These are phyloP conservation scores for Rhizophagus sp. DNA, from an alignment of 192 early-diverging fungal genomes.

Conservation along the genomic window DNA sequence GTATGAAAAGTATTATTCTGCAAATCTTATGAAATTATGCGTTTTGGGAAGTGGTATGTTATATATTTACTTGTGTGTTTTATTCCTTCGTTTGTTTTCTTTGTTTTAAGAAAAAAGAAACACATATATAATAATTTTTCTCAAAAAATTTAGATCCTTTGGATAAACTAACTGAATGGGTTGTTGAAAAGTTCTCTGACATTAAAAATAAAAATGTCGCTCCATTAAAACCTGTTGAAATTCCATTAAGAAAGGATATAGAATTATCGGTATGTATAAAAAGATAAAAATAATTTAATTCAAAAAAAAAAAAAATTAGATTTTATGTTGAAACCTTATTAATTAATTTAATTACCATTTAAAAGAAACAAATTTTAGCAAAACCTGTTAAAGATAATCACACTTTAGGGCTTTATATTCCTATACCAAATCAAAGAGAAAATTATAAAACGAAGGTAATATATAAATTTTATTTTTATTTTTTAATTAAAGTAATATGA, in stretches of 20 bases:
- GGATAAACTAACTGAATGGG: conserved; percentile 83
- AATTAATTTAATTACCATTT: not conserved
- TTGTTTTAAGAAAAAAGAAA: no score
- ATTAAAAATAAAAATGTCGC: conserved; percentile 77
- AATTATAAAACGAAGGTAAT: conserved; percentile 48
- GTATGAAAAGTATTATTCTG: conserved; percentile 87
- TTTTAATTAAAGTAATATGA: not conserved
- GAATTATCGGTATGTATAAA: conserved; percentile 59
- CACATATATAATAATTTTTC: not conserved
- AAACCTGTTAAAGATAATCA: conserved; percentile 84
- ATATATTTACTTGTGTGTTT: not conserved
- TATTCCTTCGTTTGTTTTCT: no score
- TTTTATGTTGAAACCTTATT: not conserved
- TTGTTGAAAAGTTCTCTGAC: conserved; percentile 74
- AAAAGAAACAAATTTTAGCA: conserved; percentile 65
- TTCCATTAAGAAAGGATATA: conserved; percentile 68
- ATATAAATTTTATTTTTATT: not conserved
- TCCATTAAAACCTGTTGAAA: conserved; percentile 66
- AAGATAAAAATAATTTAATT: no score
- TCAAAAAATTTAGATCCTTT: conserved; percentile 65
- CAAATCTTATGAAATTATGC: conserved; percentile 94
- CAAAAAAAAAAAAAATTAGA: not conserved
- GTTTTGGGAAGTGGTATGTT: conserved; percentile 73
- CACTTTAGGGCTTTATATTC: conserved; percentile 80
- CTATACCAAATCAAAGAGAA: conserved; percentile 78